Conservation (phyloP, 1,139 yeast species). For the Pichiaceae sp. region DNA sequence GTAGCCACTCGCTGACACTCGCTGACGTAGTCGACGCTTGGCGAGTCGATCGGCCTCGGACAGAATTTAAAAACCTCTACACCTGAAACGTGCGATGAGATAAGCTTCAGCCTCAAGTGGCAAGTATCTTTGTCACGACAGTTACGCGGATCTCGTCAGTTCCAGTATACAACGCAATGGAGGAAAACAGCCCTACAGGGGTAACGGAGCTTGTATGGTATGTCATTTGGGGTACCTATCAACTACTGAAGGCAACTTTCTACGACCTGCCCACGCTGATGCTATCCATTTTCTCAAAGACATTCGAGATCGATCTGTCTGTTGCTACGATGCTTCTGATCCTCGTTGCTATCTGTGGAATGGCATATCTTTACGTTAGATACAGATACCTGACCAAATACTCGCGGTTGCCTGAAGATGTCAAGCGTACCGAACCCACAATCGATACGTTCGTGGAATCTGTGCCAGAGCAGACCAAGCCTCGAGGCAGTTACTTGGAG, state of each 20-base stretch:
- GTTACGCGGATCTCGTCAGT: no score
- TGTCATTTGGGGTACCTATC: constrained; percentile 12
- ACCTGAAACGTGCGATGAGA: no score
- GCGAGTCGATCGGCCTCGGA: no score
- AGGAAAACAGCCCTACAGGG: no score
- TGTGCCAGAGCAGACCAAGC: constrained; percentile 25
- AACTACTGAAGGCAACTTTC: constrained; percentile 8
- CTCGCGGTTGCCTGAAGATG: constrained; percentile 42
- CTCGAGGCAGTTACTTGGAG: constrained; percentile 59
- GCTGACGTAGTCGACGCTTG: no score
- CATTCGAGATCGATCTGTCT: constrained; percentile 21
- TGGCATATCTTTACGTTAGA: constrained; percentile 33
- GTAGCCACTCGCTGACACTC: no score
- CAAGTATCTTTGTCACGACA: no score
- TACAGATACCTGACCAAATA: constrained; percentile 44
- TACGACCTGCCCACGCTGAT: constrained; percentile 14
- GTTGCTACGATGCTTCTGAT: constrained; percentile 20
- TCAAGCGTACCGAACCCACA: constrained; percentile 34
- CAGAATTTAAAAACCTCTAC: no score
- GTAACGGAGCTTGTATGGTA: no score
- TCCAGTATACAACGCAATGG: no score
- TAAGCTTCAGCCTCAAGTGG: no score
- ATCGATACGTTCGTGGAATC: constrained; percentile 33
- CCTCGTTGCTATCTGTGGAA: constrained; percentile 12
- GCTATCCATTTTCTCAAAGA: constrained; percentile 14